Conservation (phyloP, 208 protist species). For the Leishmania major region DNA sequence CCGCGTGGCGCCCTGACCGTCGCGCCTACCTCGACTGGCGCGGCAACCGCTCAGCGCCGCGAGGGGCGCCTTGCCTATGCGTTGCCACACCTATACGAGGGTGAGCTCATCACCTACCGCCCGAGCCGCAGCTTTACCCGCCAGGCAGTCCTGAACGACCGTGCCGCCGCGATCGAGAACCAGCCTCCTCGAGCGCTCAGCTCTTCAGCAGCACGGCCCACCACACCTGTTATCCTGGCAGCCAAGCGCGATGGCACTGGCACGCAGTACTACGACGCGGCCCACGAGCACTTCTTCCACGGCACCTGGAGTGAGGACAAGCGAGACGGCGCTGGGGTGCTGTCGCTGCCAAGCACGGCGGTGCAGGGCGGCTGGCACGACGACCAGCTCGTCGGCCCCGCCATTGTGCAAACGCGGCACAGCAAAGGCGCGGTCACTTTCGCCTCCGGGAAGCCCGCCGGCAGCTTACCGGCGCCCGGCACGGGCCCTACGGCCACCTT, state of each 20-base stretch:
- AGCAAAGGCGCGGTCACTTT: slow-evolving; percentile 19
- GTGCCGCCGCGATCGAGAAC: neutral
- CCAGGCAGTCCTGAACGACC: neutral
- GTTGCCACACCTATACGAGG: slow-evolving; percentile 28
- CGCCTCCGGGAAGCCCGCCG: neutral
- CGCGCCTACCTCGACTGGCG: neutral
- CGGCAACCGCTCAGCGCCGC: neutral
- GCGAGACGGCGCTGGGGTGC: slow-evolving; percentile 45
- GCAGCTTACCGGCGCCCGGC: too few species aligned
- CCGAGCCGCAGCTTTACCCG: slow-evolving; percentile 12
- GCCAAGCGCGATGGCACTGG: slow-evolving; percentile 34
- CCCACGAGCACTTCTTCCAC: slow-evolving; percentile 33
- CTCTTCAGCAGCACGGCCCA: neutral
- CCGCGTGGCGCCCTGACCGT: neutral
- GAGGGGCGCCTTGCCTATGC: slow-evolving; percentile 18
- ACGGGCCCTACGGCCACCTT: neutral
- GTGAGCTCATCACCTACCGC: slow-evolving; percentile 25
- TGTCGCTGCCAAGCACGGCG: slow-evolving; percentile 47
- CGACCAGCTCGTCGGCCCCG: slow-evolving; percentile 35
- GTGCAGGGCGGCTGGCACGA: slow-evolving; percentile 60
- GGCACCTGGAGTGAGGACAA: slow-evolving; percentile 62
- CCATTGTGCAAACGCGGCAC: slow-evolving; percentile 23
- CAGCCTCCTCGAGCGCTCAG: neutral
- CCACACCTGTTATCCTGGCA: neutral
- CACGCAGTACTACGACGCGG: slow-evolving; percentile 43